Conservation (phyloP, 2,329 filamentous ascomycete genomes). For the Nemania sp. region DNA sequence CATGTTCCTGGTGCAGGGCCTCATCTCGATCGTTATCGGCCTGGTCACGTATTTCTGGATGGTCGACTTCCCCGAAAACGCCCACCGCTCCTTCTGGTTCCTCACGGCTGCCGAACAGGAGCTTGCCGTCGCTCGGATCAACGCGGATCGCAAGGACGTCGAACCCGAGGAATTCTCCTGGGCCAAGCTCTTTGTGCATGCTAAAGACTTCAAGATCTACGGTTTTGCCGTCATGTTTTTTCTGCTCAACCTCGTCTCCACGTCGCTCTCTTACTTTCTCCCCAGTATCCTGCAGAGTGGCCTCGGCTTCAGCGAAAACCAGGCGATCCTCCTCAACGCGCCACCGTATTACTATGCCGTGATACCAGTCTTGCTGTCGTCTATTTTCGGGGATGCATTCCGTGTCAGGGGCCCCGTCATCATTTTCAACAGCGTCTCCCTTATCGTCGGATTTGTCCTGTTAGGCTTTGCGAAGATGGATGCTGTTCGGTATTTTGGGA, state of each 20-base stretch:
- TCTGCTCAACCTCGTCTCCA: slow-evolving; percentile 68
- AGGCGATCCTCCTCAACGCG: slow-evolving; percentile 65
- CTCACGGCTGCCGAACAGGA: slow-evolving; percentile 58
- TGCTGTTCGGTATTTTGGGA: slow-evolving; percentile 66
- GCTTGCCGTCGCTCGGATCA: slow-evolving; percentile 62
- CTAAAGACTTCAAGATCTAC: slow-evolving; percentile 65
- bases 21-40: slow-evolving; percentile 63
- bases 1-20: slow-evolving; percentile 71
- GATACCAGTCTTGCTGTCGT: slow-evolving; percentile 66
- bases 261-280: slow-evolving; percentile 67
- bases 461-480: slow-evolving; percentile 64
- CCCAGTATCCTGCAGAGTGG: slow-evolving; percentile 63
- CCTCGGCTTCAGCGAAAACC: slow-evolving; percentile 57
- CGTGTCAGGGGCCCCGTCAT: slow-evolving; percentile 66
- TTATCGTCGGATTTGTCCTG: slow-evolving; percentile 68
- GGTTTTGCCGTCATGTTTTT: slow-evolving; percentile 69
- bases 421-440: slow-evolving; percentile 64
- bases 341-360: slow-evolving; percentile 72
- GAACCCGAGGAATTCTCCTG: slow-evolving; percentile 60
- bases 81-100: slow-evolving; percentile 61
- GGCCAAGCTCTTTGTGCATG: slow-evolving; percentile 59
- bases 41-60: slow-evolving; percentile 71
- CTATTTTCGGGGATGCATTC: slow-evolving; percentile 63
- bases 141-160: slow-evolving; percentile 65
- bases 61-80: slow-evolving; percentile 68